These are phyloP conservation scores for Aspergillus floridensis DNA, from an alignment of 2,329 filamentous ascomycete species.

Conservation along the genomic window DNA sequence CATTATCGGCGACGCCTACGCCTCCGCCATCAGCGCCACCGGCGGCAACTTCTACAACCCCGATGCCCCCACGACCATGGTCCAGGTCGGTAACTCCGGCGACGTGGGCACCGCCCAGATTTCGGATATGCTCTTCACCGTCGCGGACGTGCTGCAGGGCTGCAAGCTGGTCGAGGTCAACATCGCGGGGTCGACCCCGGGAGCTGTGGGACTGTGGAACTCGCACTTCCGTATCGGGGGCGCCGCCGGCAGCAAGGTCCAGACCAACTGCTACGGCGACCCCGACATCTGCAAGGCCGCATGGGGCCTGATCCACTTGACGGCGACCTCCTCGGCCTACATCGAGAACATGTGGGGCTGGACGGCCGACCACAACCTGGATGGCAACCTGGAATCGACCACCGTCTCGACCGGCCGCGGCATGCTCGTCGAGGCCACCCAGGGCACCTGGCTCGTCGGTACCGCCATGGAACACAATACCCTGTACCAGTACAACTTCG, in stretches of 20 bases:
- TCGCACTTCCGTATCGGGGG: conserved; percentile 49
- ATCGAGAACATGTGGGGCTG: conserved; percentile 55
- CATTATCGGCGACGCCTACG: conserved; percentile 55
- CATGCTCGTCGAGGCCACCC: conserved; percentile 41
- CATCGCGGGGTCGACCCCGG: conserved; percentile 46
- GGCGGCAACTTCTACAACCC: conserved; percentile 48
- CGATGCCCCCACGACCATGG: conserved; percentile 46
- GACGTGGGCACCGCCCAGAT: conserved; percentile 51
- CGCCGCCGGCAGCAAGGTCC: conserved; percentile 40
- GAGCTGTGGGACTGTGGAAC: conserved; percentile 54
- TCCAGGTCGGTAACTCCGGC: conserved; percentile 51
- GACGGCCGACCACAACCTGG: conserved; percentile 51
- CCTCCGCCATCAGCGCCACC: conserved; percentile 48
- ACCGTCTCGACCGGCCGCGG: conserved; percentile 42
- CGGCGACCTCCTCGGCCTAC: conserved; percentile 47
- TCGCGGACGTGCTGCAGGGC: conserved; percentile 46
- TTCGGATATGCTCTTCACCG: conserved; percentile 53
- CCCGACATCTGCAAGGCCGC: conserved; percentile 47
- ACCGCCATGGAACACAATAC: conserved; percentile 49
- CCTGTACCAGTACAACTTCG: conserved; percentile 50
- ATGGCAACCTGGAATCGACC: conserved; percentile 31
- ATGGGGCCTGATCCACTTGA: conserved; percentile 52
- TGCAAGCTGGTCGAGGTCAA: conserved; percentile 50
- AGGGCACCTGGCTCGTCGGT: conserved; percentile 47
- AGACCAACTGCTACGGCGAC: conserved; percentile 35